Base-by-base conservation (phyloP, 140 eudicot genomes). In the Flaveria floridana region DNA sequence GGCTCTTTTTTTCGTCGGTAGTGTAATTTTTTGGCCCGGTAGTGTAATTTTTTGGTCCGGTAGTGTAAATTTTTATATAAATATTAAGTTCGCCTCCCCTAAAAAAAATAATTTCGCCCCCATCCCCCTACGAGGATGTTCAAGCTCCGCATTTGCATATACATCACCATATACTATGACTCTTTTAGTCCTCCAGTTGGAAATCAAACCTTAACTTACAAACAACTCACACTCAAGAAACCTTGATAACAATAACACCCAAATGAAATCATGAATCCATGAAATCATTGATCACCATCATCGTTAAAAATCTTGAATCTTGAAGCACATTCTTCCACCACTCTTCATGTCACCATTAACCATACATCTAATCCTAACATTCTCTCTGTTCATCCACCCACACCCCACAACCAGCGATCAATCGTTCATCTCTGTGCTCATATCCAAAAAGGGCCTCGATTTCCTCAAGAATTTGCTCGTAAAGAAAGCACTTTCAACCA, bases 391-490 rank as follows among this genome's bases (percentile, higher is more conserved):
- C 23, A 79, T 72, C 26, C 82, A 79, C 18, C 77, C 86, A 25
- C 76, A 64, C 48, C 81, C 74, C 26, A 28, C 74, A 65, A 52
- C 64, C 28, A 76, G 48, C 21, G 86, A 75, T 61, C 84, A 66
- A 63, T 85, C 89, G 11, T 83, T 80, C 78, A 85, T 88, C 58
- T 84, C 93, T 6, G 76, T 87, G 0, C 87, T 86, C 41, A 82
- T 94, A 58, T 84, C 96, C 74, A 87, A 84, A 82, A 82, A 67
- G 61, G 99, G 97, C 62, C 94, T 94, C 58, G 81, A 84, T 78
- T 94, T 94, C 79, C 53, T 83, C 76, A 88, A 87, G 79, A 86
- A 88, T 72, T 78, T 88, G 71, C 81, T 94, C 26, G 57, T 87
- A 3, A 73, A 79, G 26, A 74, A 85, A 72, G 92, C 97, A 9